Base-by-base conservation (phyloP, 176 grass and related monocot species). In the Oropetium thomaeum region DNA sequence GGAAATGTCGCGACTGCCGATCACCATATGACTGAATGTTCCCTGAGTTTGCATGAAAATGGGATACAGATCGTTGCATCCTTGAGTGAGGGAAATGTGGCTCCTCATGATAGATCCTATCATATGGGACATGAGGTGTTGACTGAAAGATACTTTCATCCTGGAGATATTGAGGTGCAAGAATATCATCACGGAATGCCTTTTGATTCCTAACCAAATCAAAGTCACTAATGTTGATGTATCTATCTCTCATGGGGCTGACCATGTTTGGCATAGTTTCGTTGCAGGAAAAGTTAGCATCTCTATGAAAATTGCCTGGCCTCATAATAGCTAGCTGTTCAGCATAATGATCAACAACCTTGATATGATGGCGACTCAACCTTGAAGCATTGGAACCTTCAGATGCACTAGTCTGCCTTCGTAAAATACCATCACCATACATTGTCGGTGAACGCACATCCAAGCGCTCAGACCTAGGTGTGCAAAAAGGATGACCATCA, bases 111-210 rank as follows among this genome's bases (percentile, higher is more conserved):
- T 62, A 78, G 16, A 59, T 44, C 62, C 60, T 67, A 3, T 67
- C 67, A 86, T 87, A 87, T 41, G 72, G 55, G 57, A 78, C 55
- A 57, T 74, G 69, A 63, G 81, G 84, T 84, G 85, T 87, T 60
- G 73, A 71, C 15, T 68, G 23, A 60, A 73, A 84, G 6, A 39
- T 58, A 67, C 73, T 82, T 27, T 71, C 82, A 45, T 88, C 83
- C 38, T 90, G 84, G 43, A 87, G 79, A 72, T 81, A 88, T 28
- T 89, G 86, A 17, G 79, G 89, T 15, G 73, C 81, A 57, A 88
- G 49, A 35, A 92, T 70, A 34, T 81, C 84, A 47, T 70, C 85
- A 45, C 92, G 72, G 53, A 79, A 88, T 30, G 84, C 76, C 30
- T 78, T 87, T 53, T 64, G 88, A 43, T 78, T 89, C 38, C 85